Percentiles rank a stretch among this genome's conserved stretches.
phyloP scores from a whole-genome alignment of 2,329 filamentous ascomycete species.

The Mariannaea elegans region DNA sequence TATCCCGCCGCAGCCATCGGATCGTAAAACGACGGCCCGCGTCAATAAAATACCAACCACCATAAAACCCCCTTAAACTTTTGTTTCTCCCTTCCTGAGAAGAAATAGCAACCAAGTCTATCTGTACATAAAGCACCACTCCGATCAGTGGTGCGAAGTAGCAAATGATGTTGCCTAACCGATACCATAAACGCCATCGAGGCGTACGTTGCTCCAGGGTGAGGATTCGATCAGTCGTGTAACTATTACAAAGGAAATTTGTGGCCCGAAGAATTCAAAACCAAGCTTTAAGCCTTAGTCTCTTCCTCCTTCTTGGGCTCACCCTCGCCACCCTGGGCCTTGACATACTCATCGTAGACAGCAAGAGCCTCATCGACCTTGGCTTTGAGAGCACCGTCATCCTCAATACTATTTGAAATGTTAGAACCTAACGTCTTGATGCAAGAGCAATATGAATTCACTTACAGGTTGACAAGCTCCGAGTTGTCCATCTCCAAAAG shows the following conservation, averaged over 20 bases:
- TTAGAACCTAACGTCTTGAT: slow-evolving; percentile 13
- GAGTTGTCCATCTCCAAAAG: slow-evolving; percentile 98
- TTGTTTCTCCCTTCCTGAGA: slow-evolving; percentile 48
- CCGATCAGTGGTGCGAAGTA: slow-evolving; percentile 37
- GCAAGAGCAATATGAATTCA: slow-evolving; percentile 43
- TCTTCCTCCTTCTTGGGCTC: slow-evolving; percentile 61
- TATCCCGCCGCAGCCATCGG: slow-evolving; percentile 31
- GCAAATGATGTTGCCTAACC: slow-evolving; percentile 41
- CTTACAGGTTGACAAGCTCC: slow-evolving; percentile 95
- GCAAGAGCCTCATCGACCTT: slow-evolving; percentile 98
- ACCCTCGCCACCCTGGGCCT: slow-evolving; percentile 70
- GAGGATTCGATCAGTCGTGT: slow-evolving; percentile 41
- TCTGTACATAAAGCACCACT: slow-evolving; percentile 50
- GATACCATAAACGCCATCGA: slow-evolving; percentile 36
- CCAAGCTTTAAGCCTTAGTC: slow-evolving; percentile 50
- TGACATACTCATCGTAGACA: slow-evolving; percentile 99
- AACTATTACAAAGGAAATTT: slow-evolving; percentile 44
- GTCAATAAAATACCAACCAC: slow-evolving; percentile 38
- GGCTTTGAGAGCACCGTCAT: slow-evolving; percentile 85
- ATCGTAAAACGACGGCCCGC: slow-evolving; percentile 31
- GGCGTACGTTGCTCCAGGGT: slow-evolving; percentile 37
- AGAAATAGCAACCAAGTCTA: slow-evolving; percentile 53
- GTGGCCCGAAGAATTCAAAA: slow-evolving; percentile 16
- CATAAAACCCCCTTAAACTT: slow-evolving; percentile 40
- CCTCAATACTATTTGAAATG: slow-evolving; percentile 74